Conservation (phyloP, 331 rosid genomes). For the Pyracantha coccinea region DNA sequence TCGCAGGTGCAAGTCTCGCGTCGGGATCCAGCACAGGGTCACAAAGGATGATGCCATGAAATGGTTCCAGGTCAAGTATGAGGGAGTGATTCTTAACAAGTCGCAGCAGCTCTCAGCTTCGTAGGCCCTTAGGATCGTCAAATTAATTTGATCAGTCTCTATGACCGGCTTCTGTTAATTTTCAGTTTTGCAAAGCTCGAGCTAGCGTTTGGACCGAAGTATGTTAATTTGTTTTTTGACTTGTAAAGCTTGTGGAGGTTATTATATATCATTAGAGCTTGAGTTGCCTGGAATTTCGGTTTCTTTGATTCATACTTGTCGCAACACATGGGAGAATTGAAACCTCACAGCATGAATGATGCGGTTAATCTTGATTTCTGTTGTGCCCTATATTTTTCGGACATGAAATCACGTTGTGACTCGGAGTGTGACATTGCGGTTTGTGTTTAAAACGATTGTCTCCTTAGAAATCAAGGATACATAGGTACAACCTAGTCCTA, state of each 20-base stretch:
- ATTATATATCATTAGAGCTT: neutral
- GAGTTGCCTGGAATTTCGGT: neutral
- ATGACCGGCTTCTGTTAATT: conserved; percentile 1
- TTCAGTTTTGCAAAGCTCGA: conserved; percentile 6
- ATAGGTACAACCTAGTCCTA: too few species aligned
- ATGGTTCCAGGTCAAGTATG: conserved; percentile 59
- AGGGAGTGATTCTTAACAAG: conserved; percentile 56
- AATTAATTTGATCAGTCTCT: conserved; percentile 6
- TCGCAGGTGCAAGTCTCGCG: conserved; percentile 47
- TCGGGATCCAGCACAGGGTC: conserved; percentile 54
- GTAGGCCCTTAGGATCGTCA: neutral
- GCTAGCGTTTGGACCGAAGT: neutral
- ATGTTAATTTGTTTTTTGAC: neutral
- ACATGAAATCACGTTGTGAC: too few species aligned
- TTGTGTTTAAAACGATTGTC: too few species aligned
- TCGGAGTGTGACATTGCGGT: too few species aligned
- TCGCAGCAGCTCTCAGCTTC: conserved; percentile 26
- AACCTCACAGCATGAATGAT: too few species aligned
- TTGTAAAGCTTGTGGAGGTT: neutral
- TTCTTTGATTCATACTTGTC: neutral
- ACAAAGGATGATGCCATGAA: conserved; percentile 56
- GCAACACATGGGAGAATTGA: too few species aligned
- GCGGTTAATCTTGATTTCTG: too few species aligned
- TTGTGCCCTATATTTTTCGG: too few species aligned
- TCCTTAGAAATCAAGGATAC: too few species aligned